Evolutionary conservation across 1,284 basidiomycete genomes (phyloP), one percentile per base, ranked within the genome.

Genomic region (Irpex rosettiformis): DNA sequence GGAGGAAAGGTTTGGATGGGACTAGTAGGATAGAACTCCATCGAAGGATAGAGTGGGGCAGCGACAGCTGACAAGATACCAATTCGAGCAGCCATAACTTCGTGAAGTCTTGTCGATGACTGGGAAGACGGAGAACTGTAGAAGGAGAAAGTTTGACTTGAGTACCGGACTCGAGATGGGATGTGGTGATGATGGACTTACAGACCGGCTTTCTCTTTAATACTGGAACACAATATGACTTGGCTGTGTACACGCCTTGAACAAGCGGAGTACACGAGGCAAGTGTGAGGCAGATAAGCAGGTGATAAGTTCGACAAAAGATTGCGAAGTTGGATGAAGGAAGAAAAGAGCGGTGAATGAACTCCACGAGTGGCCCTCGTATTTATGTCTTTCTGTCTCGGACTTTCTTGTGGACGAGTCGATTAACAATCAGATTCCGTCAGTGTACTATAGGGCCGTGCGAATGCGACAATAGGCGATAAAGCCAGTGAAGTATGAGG

Each of bases 1-100:
- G 68, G 69, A 4, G 69, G 69, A 57, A 69, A 69, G 52, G 57
- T 61, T 33, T 55, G 61, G 45, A 71, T 61, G 10, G 68, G 69
- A 54, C 61, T 63, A 16, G 63, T 59, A 28, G 67, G 69, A 58
- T 68, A 69, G 28, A 43, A 48, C 11, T 58, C 59, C 21, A 33
- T 42, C 0, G 54, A 29, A 10, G 52, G 22, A 27, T 56, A 56
- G 11, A 56, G 21, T 25, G 30, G 53, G 2, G 45, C 30, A 5
- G 55, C 25, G 25, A 55, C 52, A 24, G 30, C 33, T 8, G 56
- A 13, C n/a, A 47, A 10, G 53, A 27, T 24, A 37, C 11, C 22
- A 43, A 54, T 37, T 21, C 18, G 6, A 28, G 51, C 30, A 33
- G 57, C n/a, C 45, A 55, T 57, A 48, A 60, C 33, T 37, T 3